Evolutionary conservation across 495 filamentous ascomycete genomes (phyloP).

Genomic region (Hypomontagnella submonticulosa): DNA sequence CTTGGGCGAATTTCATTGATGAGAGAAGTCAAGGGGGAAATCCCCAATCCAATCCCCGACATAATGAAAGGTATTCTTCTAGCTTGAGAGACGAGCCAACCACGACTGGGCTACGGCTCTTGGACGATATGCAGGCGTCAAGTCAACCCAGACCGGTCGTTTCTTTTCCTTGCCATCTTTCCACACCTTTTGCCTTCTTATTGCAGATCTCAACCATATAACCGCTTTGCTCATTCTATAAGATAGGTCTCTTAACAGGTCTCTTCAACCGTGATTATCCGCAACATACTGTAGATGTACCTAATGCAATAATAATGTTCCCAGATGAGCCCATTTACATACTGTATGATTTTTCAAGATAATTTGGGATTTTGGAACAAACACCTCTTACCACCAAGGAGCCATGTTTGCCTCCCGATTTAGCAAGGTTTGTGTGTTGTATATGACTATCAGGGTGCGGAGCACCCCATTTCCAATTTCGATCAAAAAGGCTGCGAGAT

Average conservation of each 20-base stretch:
- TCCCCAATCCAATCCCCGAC: too few species aligned
- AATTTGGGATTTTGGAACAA: background rate
- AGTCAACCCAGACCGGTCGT: slow-evolving; percentile 4
- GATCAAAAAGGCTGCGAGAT: too few species aligned
- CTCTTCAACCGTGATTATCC: slow-evolving; percentile 6
- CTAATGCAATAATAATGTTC: slow-evolving; percentile 5
- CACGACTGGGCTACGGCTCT: slow-evolving; percentile 7
- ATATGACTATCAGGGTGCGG: too few species aligned
- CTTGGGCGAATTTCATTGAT: too few species aligned
- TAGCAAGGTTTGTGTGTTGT: slow-evolving; percentile 2
- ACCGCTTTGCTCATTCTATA: background rate
- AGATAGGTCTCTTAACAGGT: too few species aligned
- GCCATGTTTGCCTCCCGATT: background rate
- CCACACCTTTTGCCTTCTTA: background rate
- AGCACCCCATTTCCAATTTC: too few species aligned
- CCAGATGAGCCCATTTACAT: background rate
- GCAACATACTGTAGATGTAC: slow-evolving; percentile 1
- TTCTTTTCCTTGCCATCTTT: background rate
- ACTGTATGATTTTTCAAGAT: background rate
- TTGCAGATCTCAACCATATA: slow-evolving; percentile 10
- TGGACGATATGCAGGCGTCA: slow-evolving; percentile 12
- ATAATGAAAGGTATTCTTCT: too few species aligned
- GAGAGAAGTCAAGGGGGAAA: too few species aligned
- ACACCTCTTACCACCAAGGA: background rate
- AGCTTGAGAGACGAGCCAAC: background rate